A percentile compares a stretch with the other conserved stretches of the same genome.
Evolutionary conservation across 805 yeast species (phyloP).

Genomic region (Kodamaea jinghongensis): DNA sequence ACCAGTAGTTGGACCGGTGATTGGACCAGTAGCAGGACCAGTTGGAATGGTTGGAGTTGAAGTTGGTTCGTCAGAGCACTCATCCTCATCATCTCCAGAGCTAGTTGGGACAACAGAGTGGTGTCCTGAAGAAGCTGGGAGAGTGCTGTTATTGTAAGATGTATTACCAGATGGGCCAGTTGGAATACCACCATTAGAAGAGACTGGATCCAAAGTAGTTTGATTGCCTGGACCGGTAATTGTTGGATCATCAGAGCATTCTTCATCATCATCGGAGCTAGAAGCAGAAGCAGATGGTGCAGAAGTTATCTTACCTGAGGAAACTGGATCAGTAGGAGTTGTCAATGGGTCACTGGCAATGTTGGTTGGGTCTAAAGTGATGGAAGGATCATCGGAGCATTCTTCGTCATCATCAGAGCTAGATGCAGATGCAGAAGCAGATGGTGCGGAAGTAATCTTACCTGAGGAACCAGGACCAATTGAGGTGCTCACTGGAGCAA

Average conservation of each 20-base stretch:
- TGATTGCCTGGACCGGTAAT: conserved; percentile 4
- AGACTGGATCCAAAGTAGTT: background rate
- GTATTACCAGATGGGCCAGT: conserved; percentile 1
- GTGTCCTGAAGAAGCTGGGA: conserved; percentile 3
- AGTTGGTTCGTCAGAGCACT: conserved; percentile 5
- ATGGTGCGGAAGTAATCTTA: background rate
- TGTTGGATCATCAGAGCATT: conserved; percentile 3
- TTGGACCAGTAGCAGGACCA: background rate
- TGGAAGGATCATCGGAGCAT: conserved; percentile 3
- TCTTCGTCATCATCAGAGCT: conserved; percentile 16
- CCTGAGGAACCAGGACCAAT: background rate
- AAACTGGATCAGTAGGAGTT: conserved; percentile 1
- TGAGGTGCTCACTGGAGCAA: background rate
- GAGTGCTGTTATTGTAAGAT: conserved; percentile 2
- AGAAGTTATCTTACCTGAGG: background rate
- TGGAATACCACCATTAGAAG: conserved; percentile 2
- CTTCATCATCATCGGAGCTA: conserved; percentile 4
- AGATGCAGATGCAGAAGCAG: conserved; percentile 5
- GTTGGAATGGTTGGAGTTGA: background rate
- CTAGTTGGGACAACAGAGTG: too few species aligned
- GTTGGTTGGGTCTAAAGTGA: background rate
- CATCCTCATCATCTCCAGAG: conserved; percentile 7
- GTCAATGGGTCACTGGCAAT: too few species aligned
- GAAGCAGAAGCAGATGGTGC: conserved; percentile 1
- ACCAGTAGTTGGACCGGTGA: background rate